A percentile compares a stretch with the other conserved stretches of the same genome.
Conservation (phyloP, 768 basidiomycete genomes). For the Tylopilus rubrobrunneus region DNA sequence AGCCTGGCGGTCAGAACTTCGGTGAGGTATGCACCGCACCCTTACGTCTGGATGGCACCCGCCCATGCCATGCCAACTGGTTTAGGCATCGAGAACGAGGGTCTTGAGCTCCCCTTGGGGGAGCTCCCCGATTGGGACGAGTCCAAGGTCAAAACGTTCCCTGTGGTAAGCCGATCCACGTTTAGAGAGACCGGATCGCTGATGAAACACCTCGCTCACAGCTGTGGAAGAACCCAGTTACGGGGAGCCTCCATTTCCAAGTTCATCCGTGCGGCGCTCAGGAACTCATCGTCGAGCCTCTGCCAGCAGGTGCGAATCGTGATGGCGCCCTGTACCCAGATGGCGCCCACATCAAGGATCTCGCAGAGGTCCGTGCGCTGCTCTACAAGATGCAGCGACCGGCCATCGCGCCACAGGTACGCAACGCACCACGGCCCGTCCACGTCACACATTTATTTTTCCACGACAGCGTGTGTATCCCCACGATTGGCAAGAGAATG, state of each 20-base stretch:
- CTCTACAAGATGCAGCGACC: conserved; percentile 88
- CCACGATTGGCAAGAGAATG: conserved; percentile 75
- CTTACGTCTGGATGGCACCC: conserved; percentile 88
- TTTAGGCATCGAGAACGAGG: conserved; percentile 78
- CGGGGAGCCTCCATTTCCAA: conserved; percentile 78
- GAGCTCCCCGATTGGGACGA: conserved; percentile 85
- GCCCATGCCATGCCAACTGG: conserved; percentile 73
- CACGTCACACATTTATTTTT: neutral
- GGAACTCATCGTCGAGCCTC: conserved; percentile 68
- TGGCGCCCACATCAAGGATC: conserved; percentile 70
- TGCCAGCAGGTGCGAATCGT: conserved; percentile 55
- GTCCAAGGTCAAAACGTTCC: conserved; percentile 65
- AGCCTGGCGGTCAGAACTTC: conserved; percentile 73
- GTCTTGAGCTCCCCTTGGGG: conserved; percentile 57
- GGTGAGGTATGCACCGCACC: conserved; percentile 80
- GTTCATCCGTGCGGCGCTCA: conserved; percentile 80
- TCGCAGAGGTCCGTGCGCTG: conserved; percentile 66
- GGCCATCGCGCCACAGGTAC: conserved; percentile 73
- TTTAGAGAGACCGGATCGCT: neutral
- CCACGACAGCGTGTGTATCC: conserved; percentile 64
- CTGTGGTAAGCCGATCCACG: conserved; percentile 42
- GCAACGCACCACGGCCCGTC: neutral
- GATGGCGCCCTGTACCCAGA: conserved; percentile 78
- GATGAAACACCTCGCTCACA: conserved; percentile 23
- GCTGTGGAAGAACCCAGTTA: conserved; percentile 92